These are phyloP conservation scores for Obelidium mucronatum DNA, from an alignment of 192 early-diverging fungal genomes.

Conservation along the genomic window DNA sequence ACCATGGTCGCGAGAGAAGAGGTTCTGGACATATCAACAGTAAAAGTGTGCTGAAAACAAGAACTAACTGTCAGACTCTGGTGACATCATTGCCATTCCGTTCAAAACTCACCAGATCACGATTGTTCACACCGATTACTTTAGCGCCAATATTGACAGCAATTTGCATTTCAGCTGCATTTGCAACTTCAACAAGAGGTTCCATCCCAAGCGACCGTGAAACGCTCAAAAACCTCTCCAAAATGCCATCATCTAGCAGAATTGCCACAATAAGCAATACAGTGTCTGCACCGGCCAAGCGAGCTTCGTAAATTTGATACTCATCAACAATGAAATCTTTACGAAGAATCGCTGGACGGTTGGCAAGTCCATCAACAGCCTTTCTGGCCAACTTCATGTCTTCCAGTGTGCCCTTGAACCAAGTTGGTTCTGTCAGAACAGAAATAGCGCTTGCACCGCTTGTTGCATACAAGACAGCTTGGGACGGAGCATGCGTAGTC, in stretches of 20 bases:
- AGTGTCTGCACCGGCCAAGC: slow-evolving; percentile 94
- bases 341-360: slow-evolving; percentile 91
- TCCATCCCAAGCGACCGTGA: slow-evolving; percentile 89
- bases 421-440: slow-evolving; percentile 97
- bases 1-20: slow-evolving; percentile 79
- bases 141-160: slow-evolving; percentile 83
- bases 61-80: not conserved
- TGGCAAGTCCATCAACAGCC: slow-evolving; percentile 63
- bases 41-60: slow-evolving; percentile 62
- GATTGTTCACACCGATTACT: slow-evolving; percentile 98
- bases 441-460: slow-evolving; percentile 94
- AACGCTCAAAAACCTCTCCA: slow-evolving; percentile 75
- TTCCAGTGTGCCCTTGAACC: slow-evolving; percentile 96
- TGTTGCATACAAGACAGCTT: slow-evolving; percentile 83
- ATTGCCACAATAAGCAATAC: slow-evolving; percentile 97
- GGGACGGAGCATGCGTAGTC: slow-evolving; percentile 83
- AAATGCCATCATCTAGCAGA: slow-evolving; percentile 66
- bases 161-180: slow-evolving; percentile 83
- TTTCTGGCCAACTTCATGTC: slow-evolving; percentile 90
- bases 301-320: slow-evolving; percentile 97
- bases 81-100: not conserved
- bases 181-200: slow-evolving; percentile 98
- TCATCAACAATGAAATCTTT: slow-evolving; percentile 97
- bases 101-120: slow-evolving; percentile 83
- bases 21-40: slow-evolving; percentile 91